Percentiles rank a stretch among this genome's conserved stretches.
These are phyloP conservation scores for Coemansia sp. DNA, from an alignment of 192 early-diverging fungal species.

Conservation along the genomic window DNA sequence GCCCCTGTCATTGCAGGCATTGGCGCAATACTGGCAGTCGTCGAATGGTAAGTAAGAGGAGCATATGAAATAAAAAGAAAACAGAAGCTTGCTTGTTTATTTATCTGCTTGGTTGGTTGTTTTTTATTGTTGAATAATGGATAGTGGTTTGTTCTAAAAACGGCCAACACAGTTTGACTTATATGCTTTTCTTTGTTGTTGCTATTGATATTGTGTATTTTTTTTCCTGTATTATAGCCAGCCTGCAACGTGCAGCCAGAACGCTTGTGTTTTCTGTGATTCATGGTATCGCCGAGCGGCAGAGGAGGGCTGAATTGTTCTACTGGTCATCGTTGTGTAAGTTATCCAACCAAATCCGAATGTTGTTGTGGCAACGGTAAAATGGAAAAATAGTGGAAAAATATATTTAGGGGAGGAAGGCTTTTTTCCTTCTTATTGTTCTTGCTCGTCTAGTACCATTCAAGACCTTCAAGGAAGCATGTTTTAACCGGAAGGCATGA, in stretches of 20 bases:
- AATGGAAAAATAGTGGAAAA: neutral
- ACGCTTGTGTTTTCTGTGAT: constrained; percentile 50
- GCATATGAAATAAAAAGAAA: neutral
- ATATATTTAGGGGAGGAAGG: neutral
- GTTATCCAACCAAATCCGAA: constrained; percentile 3
- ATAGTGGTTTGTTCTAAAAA: neutral
- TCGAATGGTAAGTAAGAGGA: constrained; percentile 29
- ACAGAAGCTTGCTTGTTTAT: neutral
- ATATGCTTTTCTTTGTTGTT: constrained; percentile 1
- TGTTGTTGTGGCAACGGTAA: too few species aligned
- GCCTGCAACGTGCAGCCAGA: constrained; percentile 50
- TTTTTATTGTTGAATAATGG: neutral
- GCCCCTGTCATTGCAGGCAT: constrained; percentile 34
- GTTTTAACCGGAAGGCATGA: neutral
- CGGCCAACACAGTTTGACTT: neutral
- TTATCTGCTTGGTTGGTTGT: constrained; percentile 1
- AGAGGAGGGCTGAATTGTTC: constrained; percentile 42
- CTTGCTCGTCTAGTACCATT: neutral
- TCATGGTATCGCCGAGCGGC: constrained; percentile 42
- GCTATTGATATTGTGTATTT: neutral
- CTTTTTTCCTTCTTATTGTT: neutral
- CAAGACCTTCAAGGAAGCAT: neutral
- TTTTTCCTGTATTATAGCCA: constrained; percentile 23
- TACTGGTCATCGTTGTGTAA: constrained; percentile 54
- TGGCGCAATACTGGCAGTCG: constrained; percentile 52